Conservation (phyloP, 108 stramenopile species). For the Skeletonema menzelii region DNA sequence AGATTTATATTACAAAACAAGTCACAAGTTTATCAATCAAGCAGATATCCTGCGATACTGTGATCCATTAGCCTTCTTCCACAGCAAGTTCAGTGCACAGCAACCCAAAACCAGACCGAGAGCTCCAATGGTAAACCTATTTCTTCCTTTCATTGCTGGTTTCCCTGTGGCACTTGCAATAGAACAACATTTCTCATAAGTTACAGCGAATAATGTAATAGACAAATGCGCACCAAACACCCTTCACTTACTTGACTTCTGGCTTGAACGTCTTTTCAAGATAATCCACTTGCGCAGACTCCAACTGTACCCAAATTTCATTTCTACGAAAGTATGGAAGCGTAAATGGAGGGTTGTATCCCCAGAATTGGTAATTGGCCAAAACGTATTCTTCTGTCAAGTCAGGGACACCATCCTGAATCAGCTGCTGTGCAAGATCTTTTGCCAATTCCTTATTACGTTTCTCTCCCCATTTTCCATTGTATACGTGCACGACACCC, state of each 20-base stretch:
- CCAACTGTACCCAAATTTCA: slow-evolving; percentile 83
- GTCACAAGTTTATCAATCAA: neutral
- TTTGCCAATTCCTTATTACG: slow-evolving; percentile 45
- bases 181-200: neutral
- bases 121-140: neutral
- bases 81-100: neutral
- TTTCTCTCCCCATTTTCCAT: slow-evolving; percentile 45
- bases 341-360: slow-evolving; percentile 89
- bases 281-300: slow-evolving; percentile 56
- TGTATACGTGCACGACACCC: slow-evolving; percentile 80
- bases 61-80: neutral
- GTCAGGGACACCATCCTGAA: slow-evolving; percentile 54
- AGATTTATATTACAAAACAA: neutral
- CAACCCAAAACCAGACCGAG: neutral
- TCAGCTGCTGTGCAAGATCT: slow-evolving; percentile 53
- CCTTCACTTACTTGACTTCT: neutral
- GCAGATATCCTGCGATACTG: neutral
- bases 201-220: neutral
- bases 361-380: slow-evolving; percentile 72
- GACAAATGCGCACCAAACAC: neutral
- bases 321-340: slow-evolving; percentile 84
- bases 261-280: slow-evolving; percentile 41
- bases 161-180: neutral
- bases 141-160: slow-evolving; percentile 4
- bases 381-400: slow-evolving; percentile 58